Conservation (phyloP, 2,329 filamentous ascomycete species). For the Teratosphaeria viscida region DNA sequence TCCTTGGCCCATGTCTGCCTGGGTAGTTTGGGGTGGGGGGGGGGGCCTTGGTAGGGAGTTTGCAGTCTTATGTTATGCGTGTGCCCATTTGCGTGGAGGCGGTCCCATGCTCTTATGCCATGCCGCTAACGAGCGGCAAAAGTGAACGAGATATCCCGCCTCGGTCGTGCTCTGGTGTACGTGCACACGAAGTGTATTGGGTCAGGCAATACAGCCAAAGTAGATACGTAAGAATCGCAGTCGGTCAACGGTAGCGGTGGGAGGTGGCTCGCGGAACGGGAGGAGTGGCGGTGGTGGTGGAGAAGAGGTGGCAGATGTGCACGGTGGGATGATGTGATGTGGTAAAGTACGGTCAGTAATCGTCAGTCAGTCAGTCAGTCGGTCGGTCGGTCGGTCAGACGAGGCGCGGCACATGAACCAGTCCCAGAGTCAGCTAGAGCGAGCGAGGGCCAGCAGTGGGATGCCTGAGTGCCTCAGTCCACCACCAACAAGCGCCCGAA, state of each 20-base stretch:
- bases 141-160: neutral
- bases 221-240: neutral
- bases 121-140: neutral
- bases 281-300: neutral
- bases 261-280: neutral
- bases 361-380: no score
- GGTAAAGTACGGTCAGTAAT: no score
- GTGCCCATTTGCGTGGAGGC: neutral
- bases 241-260: neutral
- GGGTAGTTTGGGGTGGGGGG: neutral
- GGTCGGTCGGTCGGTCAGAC: no score
- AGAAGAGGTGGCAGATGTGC: neutral
- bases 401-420: no score
- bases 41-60: neutral
- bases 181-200: neutral
- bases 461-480: no score
- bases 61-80: neutral
- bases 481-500: no score
- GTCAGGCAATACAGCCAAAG: neutral
- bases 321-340: no score
- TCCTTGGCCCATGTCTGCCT: constrained; percentile 22
- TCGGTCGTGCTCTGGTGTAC: neutral
- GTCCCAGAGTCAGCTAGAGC: no score
- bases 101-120: neutral
- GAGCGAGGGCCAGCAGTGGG: no score